phyloP scores from a whole-genome alignment of 371 early-diverging fungal genomes.

The Mortierella sp. region DNA sequence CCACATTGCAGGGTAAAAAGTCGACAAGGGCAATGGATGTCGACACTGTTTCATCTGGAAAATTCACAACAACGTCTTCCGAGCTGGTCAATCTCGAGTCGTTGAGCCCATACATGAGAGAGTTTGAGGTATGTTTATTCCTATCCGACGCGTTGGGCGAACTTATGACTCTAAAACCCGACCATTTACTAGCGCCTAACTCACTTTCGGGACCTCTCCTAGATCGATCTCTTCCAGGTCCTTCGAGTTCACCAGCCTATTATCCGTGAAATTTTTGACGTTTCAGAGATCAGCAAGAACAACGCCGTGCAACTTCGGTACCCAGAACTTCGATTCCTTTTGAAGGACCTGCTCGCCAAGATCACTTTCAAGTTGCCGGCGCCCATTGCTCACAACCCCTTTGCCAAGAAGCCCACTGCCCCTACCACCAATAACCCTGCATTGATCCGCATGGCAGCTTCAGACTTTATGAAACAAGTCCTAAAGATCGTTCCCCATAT shows the following conservation, averaged over 20 bases:
- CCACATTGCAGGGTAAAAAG: conserved; percentile 7
- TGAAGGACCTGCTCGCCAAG: conserved; percentile 68
- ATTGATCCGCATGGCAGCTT: conserved; percentile 57
- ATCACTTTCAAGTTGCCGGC: conserved; percentile 65
- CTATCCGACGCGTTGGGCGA: not conserved
- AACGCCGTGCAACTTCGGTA: conserved; percentile 37
- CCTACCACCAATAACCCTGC: conserved; percentile 33
- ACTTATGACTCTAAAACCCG: not conserved
- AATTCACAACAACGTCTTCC: conserved; percentile 12
- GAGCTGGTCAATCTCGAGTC: conserved; percentile 40
- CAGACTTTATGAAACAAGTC: conserved; percentile 60
- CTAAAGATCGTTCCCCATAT: conserved; percentile 23
- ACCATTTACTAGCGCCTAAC: not conserved
- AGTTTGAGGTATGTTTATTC: conserved; percentile 60
- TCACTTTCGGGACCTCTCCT: not conserved
- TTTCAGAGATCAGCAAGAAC: conserved; percentile 12
- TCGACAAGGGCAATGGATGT: conserved; percentile 15
- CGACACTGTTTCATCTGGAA: not conserved
- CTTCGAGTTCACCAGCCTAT: conserved; percentile 45
- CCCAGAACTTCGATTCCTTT: conserved; percentile 62
- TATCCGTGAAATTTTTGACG: conserved; percentile 25
- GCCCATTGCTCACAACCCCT: conserved; percentile 36
- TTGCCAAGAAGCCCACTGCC: conserved; percentile 61
- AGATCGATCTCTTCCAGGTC: conserved; percentile 54
- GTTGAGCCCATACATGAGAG: conserved; percentile 58